These are phyloP conservation scores for Saturnispora quitensis DNA, from an alignment of 805 yeast genomes.

Conservation along the genomic window DNA sequence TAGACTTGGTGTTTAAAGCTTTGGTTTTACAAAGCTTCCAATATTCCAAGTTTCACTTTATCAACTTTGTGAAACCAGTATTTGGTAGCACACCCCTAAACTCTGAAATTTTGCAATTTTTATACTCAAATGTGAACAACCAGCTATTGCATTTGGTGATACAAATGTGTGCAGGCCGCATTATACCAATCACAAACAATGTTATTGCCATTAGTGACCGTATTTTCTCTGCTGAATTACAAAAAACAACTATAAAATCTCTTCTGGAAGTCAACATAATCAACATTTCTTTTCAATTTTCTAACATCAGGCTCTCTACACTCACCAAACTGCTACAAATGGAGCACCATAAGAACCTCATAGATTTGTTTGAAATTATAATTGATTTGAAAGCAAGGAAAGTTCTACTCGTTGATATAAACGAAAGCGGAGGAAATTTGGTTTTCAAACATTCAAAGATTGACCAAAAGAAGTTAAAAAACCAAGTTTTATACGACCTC, in stretches of 20 bases:
- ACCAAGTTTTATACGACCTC: neutral
- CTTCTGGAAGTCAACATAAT: constrained; percentile 19
- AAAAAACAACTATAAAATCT: constrained; percentile 6
- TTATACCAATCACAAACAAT: neutral
- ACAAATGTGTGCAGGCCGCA: neutral
- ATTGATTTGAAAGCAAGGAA: constrained; percentile 16
- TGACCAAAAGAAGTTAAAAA: neutral
- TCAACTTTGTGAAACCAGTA: neutral
- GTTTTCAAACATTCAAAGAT: constrained; percentile 11
- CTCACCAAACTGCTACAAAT: constrained; percentile 12
- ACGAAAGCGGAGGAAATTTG: constrained; percentile 16
- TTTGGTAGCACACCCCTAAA: neutral
- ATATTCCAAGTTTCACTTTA: neutral
- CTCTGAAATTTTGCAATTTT: too few relatives aligned
- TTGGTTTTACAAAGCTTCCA: neutral
- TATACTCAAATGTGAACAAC: neutral
- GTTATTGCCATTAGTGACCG: neutral
- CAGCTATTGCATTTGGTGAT: neutral
- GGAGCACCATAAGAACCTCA: neutral
- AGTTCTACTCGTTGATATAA: constrained; percentile 19
- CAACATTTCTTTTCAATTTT: constrained; percentile 16
- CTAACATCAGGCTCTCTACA: constrained; percentile 13
- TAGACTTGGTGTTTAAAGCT: neutral
- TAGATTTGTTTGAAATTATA: constrained; percentile 12
- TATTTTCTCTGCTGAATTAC: neutral